Evolutionary conservation across 2,329 filamentous ascomycete species (phyloP), one percentile per base, ranked within the genome.

Genomic region (Ophioceras dolichostomum): DNA sequence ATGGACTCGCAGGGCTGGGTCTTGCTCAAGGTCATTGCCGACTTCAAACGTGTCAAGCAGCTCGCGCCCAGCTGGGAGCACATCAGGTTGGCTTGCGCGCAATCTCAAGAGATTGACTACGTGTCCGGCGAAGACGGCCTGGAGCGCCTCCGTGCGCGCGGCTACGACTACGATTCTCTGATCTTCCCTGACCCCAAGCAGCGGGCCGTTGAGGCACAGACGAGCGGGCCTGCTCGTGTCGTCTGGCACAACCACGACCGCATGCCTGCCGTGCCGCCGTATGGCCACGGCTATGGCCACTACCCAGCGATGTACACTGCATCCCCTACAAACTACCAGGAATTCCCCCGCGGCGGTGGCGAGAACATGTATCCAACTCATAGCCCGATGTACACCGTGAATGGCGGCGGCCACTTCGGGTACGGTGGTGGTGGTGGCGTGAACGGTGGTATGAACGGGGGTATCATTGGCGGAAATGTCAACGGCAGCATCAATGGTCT

Each of bases 1-100:
- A 96, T 98, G 91, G 89, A 98, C 54, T 84, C 83, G 1, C 84
- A 96, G 56, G 91, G 91, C 14, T 96, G 88, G 52, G 88, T 95
- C 12, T 78, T 76, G 36, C 63, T 98, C 36, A 68, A 72, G 24
- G 73, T 94, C 41, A 80, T 98, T 47, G 73, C 82, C 17, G 71
- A 69, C n/a, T 98, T 98, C 67, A 86, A 85, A 58, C 80, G 91
- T 41, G 80, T 94, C 54, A 79, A 79, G 57, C 64, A 72, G 20
- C 61, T 93, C 21, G 82, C 80, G 1, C 73, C 74, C 36, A 79
- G 94, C 40, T 63, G 79, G 40, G 77, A 84, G 28, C 58, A 88
- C 39, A 65, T 96, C 42, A 83, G 83, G 42, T 68, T 73, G 39
- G 85, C 82, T 12, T 88, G 83, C 52, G 73, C 81, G 39, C 72